phyloP scores from a whole-genome alignment of 148 eudicot genomes.

The Rhododendron vialii region DNA sequence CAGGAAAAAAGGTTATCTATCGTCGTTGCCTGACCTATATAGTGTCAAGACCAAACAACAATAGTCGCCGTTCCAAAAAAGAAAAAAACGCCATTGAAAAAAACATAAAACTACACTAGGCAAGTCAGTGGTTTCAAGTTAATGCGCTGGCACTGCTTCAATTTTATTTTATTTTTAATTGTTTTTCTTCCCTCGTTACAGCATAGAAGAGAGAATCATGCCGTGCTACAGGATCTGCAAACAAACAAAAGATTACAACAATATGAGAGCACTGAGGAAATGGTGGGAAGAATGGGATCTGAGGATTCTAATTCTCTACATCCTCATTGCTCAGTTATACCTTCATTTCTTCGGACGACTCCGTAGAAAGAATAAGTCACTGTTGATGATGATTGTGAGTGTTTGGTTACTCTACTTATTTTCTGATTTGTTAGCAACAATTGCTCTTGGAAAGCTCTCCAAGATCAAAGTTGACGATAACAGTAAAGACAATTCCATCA shows the following conservation, averaged over 20 bases:
- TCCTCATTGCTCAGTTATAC: background rate
- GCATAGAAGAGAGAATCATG: background rate
- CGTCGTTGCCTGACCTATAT: too few relatives aligned
- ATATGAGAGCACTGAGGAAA: background rate
- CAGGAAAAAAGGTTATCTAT: too few relatives aligned
- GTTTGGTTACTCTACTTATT: background rate
- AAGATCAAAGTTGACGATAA: background rate
- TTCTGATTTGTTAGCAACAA: background rate
- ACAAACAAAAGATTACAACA: background rate
- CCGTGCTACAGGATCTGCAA: background rate
- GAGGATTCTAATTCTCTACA: background rate
- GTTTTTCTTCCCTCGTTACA: background rate
- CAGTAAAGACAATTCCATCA: background rate
- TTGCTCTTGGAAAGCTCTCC: slow-evolving; percentile 12
- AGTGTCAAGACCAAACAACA: too few relatives aligned
- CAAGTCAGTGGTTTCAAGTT: background rate
- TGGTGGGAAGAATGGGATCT: background rate
- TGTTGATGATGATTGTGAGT: background rate
- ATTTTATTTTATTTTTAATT: background rate
- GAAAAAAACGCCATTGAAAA: too few relatives aligned
- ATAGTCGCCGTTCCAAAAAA: too few relatives aligned
- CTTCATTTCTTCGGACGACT: background rate
- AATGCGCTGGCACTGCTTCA: background rate
- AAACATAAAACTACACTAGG: background rate
- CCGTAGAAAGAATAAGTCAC: background rate